Percentiles rank a stretch among this genome's conserved stretches.
Evolutionary conservation across 257 asterid genomes (phyloP).

Genomic region (Gentiana macrophylla): DNA sequence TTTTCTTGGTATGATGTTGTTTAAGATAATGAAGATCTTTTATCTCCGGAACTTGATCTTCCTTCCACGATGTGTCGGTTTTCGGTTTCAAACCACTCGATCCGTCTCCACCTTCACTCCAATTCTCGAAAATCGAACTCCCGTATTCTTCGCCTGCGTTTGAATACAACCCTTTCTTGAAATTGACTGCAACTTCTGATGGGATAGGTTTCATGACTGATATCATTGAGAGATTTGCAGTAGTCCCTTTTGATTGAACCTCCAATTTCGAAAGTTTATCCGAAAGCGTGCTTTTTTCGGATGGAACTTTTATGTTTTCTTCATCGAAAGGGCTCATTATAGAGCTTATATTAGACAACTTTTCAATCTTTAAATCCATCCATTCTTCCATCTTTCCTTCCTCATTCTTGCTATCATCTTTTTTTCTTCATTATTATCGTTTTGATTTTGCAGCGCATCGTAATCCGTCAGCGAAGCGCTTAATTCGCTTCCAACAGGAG

Average conservation of each 20-base stretch:
- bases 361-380: background rate
- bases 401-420: background rate
- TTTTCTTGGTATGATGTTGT: background rate
- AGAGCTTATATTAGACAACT: background rate
- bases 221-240: conserved; percentile 18
- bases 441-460: background rate
- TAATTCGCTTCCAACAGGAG: conserved; percentile 16
- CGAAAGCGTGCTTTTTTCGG: background rate
- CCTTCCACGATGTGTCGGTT: conserved; percentile 13
- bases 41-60: conserved; percentile 19
- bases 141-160: conserved; percentile 32
- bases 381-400: background rate
- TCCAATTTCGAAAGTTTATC: conserved; percentile 14
- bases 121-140: conserved; percentile 60
- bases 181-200: conserved; percentile 40
- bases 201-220: conserved; percentile 46
- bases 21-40: background rate
- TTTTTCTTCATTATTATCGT: background rate
- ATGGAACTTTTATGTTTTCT: background rate
- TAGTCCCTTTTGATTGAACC: conserved; percentile 12
- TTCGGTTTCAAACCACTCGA: conserved; percentile 9
- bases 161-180: conserved; percentile 36
- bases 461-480: conserved; percentile 5
- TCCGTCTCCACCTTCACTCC: conserved; percentile 36
- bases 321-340: background rate